phyloP scores from a whole-genome alignment of 768 basidiomycete genomes.

The Thelephora aurantiotincta region DNA sequence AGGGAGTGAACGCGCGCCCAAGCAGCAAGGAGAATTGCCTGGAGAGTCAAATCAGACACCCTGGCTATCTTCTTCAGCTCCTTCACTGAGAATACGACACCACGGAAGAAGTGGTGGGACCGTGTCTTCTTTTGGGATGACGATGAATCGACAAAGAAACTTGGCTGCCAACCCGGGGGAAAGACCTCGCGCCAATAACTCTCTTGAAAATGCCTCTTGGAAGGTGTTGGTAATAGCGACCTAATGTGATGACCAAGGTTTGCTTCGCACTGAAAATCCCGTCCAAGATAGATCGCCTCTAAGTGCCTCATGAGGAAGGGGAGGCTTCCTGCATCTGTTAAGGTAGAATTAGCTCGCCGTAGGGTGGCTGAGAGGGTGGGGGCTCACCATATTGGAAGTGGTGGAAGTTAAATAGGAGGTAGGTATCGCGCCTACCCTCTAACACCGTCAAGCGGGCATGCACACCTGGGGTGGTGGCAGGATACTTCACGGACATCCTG shows the following conservation, averaged over 20 bases:
- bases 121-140: slow-evolving; percentile 4
- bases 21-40: slow-evolving; percentile 27
- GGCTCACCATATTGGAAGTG: slow-evolving; percentile 28
- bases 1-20: slow-evolving; percentile 27
- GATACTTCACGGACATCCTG: slow-evolving; percentile 10
- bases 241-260: background rate
- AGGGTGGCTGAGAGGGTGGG: too few species aligned
- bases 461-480: slow-evolving; percentile 12
- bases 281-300: slow-evolving; percentile 19
- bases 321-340: slow-evolving; percentile 28
- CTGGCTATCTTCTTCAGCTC: slow-evolving; percentile 33
- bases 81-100: slow-evolving; percentile 28
- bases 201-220: slow-evolving; percentile 11
- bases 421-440: slow-evolving; percentile 1
- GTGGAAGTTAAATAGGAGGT: slow-evolving; percentile 23
- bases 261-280: slow-evolving; percentile 4
- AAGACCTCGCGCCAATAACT: slow-evolving; percentile 25
- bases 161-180: slow-evolving; percentile 9
- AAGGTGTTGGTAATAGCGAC: background rate
- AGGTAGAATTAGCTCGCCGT: too few species aligned
- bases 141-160: slow-evolving; percentile 15
- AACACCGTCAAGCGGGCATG: slow-evolving; percentile 7
- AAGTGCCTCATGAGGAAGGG: slow-evolving; percentile 26
- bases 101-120: slow-evolving; percentile 16
- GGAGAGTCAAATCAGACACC: slow-evolving; percentile 19